Base-by-base conservation (phyloP, 192 early-diverging fungal genomes). In the Coemansia sp. region DNA sequence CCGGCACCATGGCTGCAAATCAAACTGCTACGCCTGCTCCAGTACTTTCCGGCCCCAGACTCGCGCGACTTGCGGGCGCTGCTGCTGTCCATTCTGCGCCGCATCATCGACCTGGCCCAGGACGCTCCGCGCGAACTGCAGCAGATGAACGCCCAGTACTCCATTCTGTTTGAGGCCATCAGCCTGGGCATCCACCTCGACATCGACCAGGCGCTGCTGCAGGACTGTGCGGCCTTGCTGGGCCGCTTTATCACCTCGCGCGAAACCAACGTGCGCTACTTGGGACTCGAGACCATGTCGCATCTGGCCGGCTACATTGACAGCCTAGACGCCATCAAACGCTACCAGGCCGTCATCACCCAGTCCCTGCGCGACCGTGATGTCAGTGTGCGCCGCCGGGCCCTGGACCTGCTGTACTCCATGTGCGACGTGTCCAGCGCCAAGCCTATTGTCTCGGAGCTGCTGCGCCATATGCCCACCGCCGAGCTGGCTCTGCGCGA, bases 1-100 rank as follows among this genome's bases (percentile, higher is more conserved):
- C 92, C 96, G 0, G 86, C 85, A 28, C 96, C 96, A 26, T 99
- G 96, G 96, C 78, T 99, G 34, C 96, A 98, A 68, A 85, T 97
- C 56, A 98, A 96, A 60, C 80, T 96, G 14, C 72, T 99, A 41
- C 79, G 92, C 21, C 76, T 99, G 22, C 64, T 99, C 35, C 96
- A 98, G 68, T 96, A 96, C 72, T 99, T 86, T 68, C 89, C 93
- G 18, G 81, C 91, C 13, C 87, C 89, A 19, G 83, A 87, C 77
- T 79, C 55, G 35, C 33, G 68, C 17, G 78, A 79, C 35, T 47
- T 85, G 47, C 67, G 80, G 12, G 42, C 64, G 9, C 65, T 79
- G 47, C 56, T 95, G 22, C 83, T 92, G 55, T 76, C 77, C 26
- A 79, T 91, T 12, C 60, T 96, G 31, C 81, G 87, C 42, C 82